Evolutionary conservation across 148 eudicot genomes (phyloP).

Genomic region (Spergularia marina): DNA sequence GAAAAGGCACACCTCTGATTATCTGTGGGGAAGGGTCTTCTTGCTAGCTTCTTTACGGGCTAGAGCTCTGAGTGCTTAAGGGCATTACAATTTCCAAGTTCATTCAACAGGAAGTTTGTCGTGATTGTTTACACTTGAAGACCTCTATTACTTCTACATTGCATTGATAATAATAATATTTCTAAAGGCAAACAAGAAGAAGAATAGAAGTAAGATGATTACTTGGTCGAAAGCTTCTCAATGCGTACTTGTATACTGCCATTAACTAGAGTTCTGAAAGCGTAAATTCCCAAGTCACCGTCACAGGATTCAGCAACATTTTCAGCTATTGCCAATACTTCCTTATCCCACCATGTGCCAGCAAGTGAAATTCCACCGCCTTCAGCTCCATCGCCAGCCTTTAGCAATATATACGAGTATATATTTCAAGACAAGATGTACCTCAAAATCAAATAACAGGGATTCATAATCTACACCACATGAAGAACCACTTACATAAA

Average conservation of each 20-base stretch:
- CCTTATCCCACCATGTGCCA: conserved; percentile 80
- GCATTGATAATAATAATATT: too few relatives aligned
- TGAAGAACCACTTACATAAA: conserved; percentile 41
- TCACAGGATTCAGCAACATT: conserved; percentile 56
- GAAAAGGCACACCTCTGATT: too few relatives aligned
- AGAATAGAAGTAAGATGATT: conserved; percentile 24
- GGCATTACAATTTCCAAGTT: too few relatives aligned
- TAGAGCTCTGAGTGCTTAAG: too few relatives aligned
- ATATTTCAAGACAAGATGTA: conserved; percentile 2
- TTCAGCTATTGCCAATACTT: conserved; percentile 69
- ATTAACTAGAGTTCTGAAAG: conserved; percentile 70
- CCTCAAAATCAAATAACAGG: conserved; percentile 5
- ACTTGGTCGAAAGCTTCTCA: conserved; percentile 84
- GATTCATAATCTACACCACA: background rate
- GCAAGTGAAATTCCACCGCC: conserved; percentile 87
- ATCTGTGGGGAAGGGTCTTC: too few relatives aligned
- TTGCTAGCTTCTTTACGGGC: too few relatives aligned
- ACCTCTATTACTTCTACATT: too few relatives aligned
- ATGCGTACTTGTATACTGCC: conserved; percentile 71
- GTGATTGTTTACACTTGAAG: too few relatives aligned
- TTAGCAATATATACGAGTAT: conserved; percentile 4
- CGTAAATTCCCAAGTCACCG: conserved; percentile 72
- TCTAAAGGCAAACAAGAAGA: too few relatives aligned
- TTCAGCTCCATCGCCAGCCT: conserved; percentile 94
- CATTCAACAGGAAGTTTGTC: too few relatives aligned